Evolutionary conservation across 176 grass and related monocot genomes (phyloP).

Genomic region (Oryza australiensis): DNA sequence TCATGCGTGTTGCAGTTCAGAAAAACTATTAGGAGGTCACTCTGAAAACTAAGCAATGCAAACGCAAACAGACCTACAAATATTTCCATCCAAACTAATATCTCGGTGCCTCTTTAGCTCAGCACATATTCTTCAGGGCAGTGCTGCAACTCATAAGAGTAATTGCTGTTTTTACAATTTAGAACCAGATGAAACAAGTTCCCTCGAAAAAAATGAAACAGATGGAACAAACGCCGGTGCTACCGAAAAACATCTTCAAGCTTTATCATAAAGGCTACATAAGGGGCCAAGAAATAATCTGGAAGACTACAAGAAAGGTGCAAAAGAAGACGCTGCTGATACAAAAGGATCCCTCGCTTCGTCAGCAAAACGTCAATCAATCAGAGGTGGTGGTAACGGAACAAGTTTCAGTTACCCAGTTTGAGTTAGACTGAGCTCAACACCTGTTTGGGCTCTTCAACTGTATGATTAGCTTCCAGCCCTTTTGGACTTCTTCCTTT

Average conservation of each 20-base stretch:
- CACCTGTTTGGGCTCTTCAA: conserved; percentile 10
- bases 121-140: not conserved
- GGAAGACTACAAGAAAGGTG: not conserved
- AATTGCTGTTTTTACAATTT: not conserved
- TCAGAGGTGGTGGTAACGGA: not conserved
- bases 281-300: not conserved
- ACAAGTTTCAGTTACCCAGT: not conserved
- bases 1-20: no score
- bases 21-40: not conserved
- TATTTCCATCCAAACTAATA: not conserved
- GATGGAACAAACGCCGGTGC: conserved; percentile 4
- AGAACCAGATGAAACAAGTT: conserved; percentile 17
- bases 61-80: not conserved
- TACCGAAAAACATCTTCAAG: not conserved
- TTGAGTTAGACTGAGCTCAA: conserved; percentile 29
- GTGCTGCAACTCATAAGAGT: not conserved
- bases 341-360: not conserved
- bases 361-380: not conserved
- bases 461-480: not conserved
- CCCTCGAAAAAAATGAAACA: no score
- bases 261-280: not conserved
- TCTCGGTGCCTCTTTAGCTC: not conserved
- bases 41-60: not conserved
- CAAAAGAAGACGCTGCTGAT: not conserved
- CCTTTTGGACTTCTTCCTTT: conserved; percentile 58